Evolutionary conservation across 2,329 filamentous ascomycete species (phyloP).

Genomic region (Claviceps paspali): DNA sequence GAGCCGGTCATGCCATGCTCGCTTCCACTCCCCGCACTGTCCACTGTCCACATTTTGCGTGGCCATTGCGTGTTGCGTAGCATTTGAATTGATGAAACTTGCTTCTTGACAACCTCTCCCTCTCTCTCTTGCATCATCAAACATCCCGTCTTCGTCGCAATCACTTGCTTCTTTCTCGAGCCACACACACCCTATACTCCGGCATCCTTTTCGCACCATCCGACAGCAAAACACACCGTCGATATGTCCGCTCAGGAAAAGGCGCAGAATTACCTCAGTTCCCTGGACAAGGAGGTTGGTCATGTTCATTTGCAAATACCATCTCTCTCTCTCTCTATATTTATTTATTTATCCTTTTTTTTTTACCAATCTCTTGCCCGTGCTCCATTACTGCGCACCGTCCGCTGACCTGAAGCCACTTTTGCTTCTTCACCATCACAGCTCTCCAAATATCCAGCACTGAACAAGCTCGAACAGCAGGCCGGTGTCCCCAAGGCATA

Average conservation of each 20-base stretch:
- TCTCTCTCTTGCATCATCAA: slow-evolving; percentile 1
- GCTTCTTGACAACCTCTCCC: slow-evolving; percentile 8
- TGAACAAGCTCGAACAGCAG: slow-evolving; percentile 78
- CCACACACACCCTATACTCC: not conserved
- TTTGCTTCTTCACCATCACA: slow-evolving; percentile 17
- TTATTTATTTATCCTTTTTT: not conserved
- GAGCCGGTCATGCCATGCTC: slow-evolving; percentile 1
- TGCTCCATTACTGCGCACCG: slow-evolving; percentile 10
- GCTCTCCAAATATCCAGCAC: slow-evolving; percentile 72
- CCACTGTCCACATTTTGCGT: slow-evolving; percentile 8
- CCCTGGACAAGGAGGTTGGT: slow-evolving; percentile 72
- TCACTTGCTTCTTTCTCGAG: slow-evolving; percentile 8
- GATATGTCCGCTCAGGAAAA: slow-evolving; percentile 62
- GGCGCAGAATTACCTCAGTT: slow-evolving; percentile 58
- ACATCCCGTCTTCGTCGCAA: not conserved
- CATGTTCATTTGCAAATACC: not conserved
- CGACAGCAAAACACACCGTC: slow-evolving; percentile 9
- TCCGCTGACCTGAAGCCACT: slow-evolving; percentile 8
- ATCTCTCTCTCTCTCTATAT: too few relatives aligned
- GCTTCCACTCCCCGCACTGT: slow-evolving; percentile 11
- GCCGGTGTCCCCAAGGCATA: slow-evolving; percentile 76
- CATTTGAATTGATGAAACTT: slow-evolving; percentile 2
- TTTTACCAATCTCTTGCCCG: not conserved
- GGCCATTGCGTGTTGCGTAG: slow-evolving; percentile 2
- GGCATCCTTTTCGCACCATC: slow-evolving; percentile 8